These are phyloP conservation scores for Alternaria postmessia DNA, from an alignment of 2,329 filamentous ascomycete species.

Conservation along the genomic window DNA sequence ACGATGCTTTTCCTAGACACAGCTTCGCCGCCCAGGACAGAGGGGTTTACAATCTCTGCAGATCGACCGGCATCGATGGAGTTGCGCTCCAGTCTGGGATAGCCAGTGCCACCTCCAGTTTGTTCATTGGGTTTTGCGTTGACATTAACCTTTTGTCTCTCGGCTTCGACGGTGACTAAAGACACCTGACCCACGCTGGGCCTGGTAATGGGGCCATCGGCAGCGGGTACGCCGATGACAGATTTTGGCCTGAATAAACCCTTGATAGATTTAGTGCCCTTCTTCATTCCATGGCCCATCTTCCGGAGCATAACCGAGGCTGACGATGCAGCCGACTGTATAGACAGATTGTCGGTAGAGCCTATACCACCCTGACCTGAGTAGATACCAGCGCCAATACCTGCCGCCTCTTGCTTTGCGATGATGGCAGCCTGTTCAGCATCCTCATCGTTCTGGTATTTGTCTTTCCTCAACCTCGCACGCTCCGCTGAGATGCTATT, in stretches of 20 bases:
- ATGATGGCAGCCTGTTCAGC: conserved; percentile 92
- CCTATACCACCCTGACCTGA: conserved; percentile 85
- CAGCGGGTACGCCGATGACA: conserved; percentile 76
- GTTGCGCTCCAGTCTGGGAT: conserved; percentile 83
- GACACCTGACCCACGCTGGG: conserved; percentile 85
- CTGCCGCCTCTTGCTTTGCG: conserved; percentile 88
- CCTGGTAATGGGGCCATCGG: conserved; percentile 71
- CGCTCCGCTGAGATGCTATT: conserved; percentile 62
- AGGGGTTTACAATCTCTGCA: conserved; percentile 56
- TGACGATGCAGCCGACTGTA: conserved; percentile 88
- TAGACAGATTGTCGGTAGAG: conserved; percentile 93
- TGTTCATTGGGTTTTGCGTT: conserved; percentile 74
- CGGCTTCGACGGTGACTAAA: conserved; percentile 94
- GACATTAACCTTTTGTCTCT: conserved; percentile 83
- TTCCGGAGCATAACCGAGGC: conserved; percentile 95
- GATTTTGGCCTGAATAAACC: conserved; percentile 96
- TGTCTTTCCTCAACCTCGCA: conserved; percentile 63
- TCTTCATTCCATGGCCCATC: conserved; percentile 99
- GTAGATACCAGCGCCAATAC: conserved; percentile 93
- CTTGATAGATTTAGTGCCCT: conserved; percentile 86
- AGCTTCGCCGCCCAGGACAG: conserved; percentile 52
- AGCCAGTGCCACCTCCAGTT: conserved; percentile 76
- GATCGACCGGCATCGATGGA: conserved; percentile 71
- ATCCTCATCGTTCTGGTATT: conserved; percentile 71
- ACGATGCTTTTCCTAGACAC: conserved; percentile 83